These are phyloP conservation scores for Monosporascus sp. DNA, from an alignment of 2,329 filamentous ascomycete genomes.

Conservation along the genomic window DNA sequence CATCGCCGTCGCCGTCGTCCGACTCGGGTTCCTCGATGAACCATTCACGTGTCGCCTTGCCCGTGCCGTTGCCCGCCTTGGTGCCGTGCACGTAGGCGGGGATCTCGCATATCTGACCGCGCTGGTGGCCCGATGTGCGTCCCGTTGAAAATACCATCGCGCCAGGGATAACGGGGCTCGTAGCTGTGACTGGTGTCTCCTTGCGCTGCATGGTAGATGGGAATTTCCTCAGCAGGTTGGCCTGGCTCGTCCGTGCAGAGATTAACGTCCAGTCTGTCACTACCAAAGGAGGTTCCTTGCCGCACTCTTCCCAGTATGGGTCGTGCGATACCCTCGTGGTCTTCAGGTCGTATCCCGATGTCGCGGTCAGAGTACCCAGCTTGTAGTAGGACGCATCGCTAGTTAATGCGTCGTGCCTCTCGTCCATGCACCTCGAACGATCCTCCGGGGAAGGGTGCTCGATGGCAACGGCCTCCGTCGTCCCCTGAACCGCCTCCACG, in stretches of 20 bases:
- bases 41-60: slow-evolving; percentile 40
- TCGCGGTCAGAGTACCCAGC: slow-evolving; percentile 33
- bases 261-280: slow-evolving; percentile 42
- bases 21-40: slow-evolving; percentile 37
- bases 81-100: slow-evolving; percentile 37
- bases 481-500: slow-evolving; percentile 28
- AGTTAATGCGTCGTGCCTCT: slow-evolving; percentile 33
- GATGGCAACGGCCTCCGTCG: background rate
- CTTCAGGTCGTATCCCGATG: slow-evolving; percentile 37
- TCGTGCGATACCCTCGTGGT: slow-evolving; percentile 40
- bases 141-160: slow-evolving; percentile 35
- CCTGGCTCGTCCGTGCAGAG: slow-evolving; percentile 27
- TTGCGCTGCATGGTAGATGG: slow-evolving; percentile 30
- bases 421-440: slow-evolving; percentile 28
- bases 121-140: slow-evolving; percentile 38
- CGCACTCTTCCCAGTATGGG: slow-evolving; percentile 39
- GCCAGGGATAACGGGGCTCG: slow-evolving; percentile 29
- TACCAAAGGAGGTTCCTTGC: slow-evolving; percentile 35
- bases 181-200: slow-evolving; percentile 29
- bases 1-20: slow-evolving; percentile 26
- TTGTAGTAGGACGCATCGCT: slow-evolving; percentile 20
- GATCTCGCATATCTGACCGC: slow-evolving; percentile 37
- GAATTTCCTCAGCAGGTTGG: slow-evolving; percentile 38
- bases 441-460: slow-evolving; percentile 39
- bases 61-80: slow-evolving; percentile 31